Percentiles rank a stretch among this genome's conserved stretches.
Evolutionary conservation across 352 stramenopile species (phyloP).

Genomic region (Aphanomyces astaci): DNA sequence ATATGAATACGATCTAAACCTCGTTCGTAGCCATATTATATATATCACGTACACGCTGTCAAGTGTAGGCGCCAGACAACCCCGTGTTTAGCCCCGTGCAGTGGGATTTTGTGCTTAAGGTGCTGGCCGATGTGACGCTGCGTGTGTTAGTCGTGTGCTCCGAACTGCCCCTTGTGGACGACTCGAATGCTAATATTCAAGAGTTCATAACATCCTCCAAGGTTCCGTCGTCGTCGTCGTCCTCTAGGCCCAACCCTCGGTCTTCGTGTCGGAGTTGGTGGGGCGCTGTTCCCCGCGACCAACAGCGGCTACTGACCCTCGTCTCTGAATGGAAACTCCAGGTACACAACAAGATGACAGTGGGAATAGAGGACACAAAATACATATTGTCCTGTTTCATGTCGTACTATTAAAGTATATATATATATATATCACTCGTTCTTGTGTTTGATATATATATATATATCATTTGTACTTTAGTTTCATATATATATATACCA

Average conservation of each 20-base stretch:
- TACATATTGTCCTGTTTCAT: too few species aligned
- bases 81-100: conserved; percentile 46
- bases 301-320: conserved; percentile 39
- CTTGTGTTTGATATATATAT: too few species aligned
- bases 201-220: background rate
- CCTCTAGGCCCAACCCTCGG: too few species aligned
- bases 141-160: conserved; percentile 42
- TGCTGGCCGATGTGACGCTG: conserved; percentile 30
- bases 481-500: too few species aligned
- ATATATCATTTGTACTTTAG: too few species aligned
- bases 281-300: conserved; percentile 30
- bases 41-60: too few species aligned
- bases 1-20: too few species aligned
- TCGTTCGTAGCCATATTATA: too few species aligned
- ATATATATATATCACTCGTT: too few species aligned
- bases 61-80: conserved; percentile 36
- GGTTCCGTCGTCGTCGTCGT: background rate
- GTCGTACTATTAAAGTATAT: too few species aligned
- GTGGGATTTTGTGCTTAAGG: conserved; percentile 51
- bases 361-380: too few species aligned
- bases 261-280: conserved; percentile 35
- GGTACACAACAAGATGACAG: too few species aligned
- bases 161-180: conserved; percentile 44
- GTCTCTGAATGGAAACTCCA: conserved; percentile 69
- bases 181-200: conserved; percentile 14